Base-by-base conservation (phyloP, 108 stramenopile species). In the Cyclotella choctawhatcheeana region DNA sequence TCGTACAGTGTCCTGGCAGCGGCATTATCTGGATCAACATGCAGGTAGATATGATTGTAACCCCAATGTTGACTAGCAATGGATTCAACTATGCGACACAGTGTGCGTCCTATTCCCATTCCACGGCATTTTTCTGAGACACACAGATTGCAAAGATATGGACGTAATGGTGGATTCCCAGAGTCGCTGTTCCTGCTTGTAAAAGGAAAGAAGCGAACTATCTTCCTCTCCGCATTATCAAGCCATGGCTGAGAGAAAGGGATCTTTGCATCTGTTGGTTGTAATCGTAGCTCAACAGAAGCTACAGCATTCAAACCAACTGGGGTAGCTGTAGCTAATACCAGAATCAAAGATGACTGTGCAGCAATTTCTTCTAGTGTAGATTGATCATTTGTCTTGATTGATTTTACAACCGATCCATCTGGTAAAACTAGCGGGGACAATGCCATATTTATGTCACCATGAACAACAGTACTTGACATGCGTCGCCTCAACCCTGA, bases 251-350 rank as follows among this genome's bases (percentile, higher is more conserved):
- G 79, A 51, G 81, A 85, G 52, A 94, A 94, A 2, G 93, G 93
- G 27, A 94, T 94, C 61, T 94, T 94, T 8, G 90, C 90, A 80
- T 94, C 93, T 35, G 88, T 88, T 40, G 88, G 90, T 74, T 91
- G 88, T 31, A 94, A 66, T 56, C 89, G 63, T 33, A 94, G 75
- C 70, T 94, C 91, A 37, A 94, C 81, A 1, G 93, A 85, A 29
- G 88, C 93, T 65, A 89, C 85, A 0, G 88, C 77, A 29, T 94
- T 84, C 22, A 88, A 82, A 10, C 71, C 77, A 20, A 66, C 73
- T 8, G 27, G 31, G 7, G 47, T 58, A 13, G 20, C 34, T 40
- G 81, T 55, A 17, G 77, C 90, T 43, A 94, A 52, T 50, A 82
- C 86, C 45, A 92, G 74, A 66, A 94, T 83, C 8, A 92, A 44